These are phyloP conservation scores for Debaryomyces hansenii DNA, from an alignment of 805 yeast species.

Conservation along the genomic window DNA sequence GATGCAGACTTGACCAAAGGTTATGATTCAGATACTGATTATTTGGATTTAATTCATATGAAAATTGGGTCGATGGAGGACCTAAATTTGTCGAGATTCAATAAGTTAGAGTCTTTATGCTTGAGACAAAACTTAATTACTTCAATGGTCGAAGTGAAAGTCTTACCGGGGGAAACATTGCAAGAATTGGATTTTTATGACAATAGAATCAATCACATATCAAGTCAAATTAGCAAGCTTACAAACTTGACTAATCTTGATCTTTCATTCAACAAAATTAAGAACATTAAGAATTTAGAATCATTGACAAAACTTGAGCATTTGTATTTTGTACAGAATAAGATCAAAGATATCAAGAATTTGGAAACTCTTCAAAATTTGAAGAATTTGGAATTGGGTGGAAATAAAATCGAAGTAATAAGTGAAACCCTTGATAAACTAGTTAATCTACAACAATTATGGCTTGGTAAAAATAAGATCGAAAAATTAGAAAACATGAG, in stretches of 20 bases:
- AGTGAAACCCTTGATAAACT: slow-evolving; percentile 56
- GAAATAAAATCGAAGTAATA: slow-evolving; percentile 67
- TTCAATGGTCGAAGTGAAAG: slow-evolving; percentile 54
- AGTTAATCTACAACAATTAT: slow-evolving; percentile 64
- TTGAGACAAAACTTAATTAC: slow-evolving; percentile 83
- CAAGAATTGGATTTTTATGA: slow-evolving; percentile 89
- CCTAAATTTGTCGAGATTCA: slow-evolving; percentile 57
- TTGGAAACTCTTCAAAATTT: slow-evolving; percentile 56
- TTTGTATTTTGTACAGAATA: slow-evolving; percentile 86
- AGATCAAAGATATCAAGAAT: slow-evolving; percentile 69
- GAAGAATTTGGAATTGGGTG: slow-evolving; percentile 83
- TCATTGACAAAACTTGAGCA: slow-evolving; percentile 60
- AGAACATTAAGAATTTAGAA: slow-evolving; percentile 77
- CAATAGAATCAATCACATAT: slow-evolving; percentile 84
- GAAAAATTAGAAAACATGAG: slow-evolving; percentile 60
- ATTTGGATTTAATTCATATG: slow-evolving; percentile 67
- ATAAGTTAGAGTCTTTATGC: slow-evolving; percentile 57
- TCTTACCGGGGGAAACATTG: slow-evolving; percentile 60
- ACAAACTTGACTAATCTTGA: slow-evolving; percentile 62
- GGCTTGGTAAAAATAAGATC: slow-evolving; percentile 91
- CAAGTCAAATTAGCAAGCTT: slow-evolving; percentile 64
- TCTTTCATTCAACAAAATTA: slow-evolving; percentile 85
- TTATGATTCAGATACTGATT: slow-evolving; percentile 55
- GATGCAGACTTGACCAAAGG: slow-evolving; percentile 66
- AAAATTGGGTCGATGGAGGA: slow-evolving; percentile 66